A percentile compares a stretch with the other conserved stretches of the same genome.
phyloP scores from a whole-genome alignment of 768 basidiomycete species.

The Kwoniella mangroviensis region DNA sequence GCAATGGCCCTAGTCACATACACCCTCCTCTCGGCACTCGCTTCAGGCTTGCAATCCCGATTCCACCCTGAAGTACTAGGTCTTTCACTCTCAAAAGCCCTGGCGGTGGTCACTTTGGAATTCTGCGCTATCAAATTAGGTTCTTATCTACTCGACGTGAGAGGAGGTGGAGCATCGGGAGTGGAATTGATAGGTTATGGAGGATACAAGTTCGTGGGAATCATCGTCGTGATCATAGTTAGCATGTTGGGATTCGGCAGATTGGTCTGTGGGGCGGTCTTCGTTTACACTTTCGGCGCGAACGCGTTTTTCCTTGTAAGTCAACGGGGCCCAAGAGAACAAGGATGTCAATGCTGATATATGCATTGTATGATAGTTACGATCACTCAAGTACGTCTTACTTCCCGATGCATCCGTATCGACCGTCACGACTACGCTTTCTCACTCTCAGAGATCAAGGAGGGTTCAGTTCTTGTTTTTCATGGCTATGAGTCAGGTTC shows the following conservation, averaged over 20 bases:
- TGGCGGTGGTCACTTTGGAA: slow-evolving; percentile 83
- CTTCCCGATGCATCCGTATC: slow-evolving; percentile 75
- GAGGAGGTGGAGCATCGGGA: slow-evolving; percentile 68
- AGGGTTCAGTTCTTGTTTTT: slow-evolving; percentile 87
- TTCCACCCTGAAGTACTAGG: slow-evolving; percentile 92
- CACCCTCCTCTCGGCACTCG: slow-evolving; percentile 82
- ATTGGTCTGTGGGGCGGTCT: slow-evolving; percentile 71
- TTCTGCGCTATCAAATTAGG: slow-evolving; percentile 87
- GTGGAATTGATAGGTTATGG: slow-evolving; percentile 82
- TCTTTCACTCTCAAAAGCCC: slow-evolving; percentile 77
- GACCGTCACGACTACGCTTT: slow-evolving; percentile 67
- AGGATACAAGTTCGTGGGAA: slow-evolving; percentile 97
- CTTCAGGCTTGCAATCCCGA: slow-evolving; percentile 77
- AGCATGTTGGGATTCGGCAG: slow-evolving; percentile 69
- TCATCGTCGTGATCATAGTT: slow-evolving; percentile 78
- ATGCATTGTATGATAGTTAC: slow-evolving; percentile 64
- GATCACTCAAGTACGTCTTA: slow-evolving; percentile 87
- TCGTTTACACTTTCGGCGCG: slow-evolving; percentile 82
- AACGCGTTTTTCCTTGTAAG: slow-evolving; percentile 97
- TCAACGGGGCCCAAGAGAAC: too few species aligned
- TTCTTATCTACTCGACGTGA: slow-evolving; percentile 89
- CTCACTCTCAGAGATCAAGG: slow-evolving; percentile 77
- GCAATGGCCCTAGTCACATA: slow-evolving; percentile 97
- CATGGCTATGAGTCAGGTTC: slow-evolving; percentile 76
- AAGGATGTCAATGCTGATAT: neutral